These are phyloP conservation scores for Phytophthora macrochlamydospora DNA, from an alignment of 352 stramenopile species.

Conservation along the genomic window DNA sequence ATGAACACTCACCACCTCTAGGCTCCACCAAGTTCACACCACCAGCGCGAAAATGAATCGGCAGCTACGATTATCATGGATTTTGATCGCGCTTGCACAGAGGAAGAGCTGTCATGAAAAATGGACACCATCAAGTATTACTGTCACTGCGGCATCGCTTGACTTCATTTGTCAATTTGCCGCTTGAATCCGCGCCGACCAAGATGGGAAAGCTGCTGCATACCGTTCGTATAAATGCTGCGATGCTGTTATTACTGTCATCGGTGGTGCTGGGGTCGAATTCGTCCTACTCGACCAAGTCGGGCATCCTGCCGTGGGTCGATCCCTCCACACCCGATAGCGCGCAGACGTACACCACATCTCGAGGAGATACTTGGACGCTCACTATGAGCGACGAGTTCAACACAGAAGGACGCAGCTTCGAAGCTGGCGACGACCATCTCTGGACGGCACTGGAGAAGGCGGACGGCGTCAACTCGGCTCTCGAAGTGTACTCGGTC, in stretches of 20 bases:
- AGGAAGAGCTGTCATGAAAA: not conserved
- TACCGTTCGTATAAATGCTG: not conserved
- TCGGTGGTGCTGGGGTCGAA: conserved; percentile 2
- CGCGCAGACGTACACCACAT: conserved; percentile 23
- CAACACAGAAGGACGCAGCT: conserved; percentile 62
- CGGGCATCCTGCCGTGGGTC: conserved; percentile 23
- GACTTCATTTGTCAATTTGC: not conserved
- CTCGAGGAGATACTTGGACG: conserved; percentile 50
- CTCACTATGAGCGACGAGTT: conserved; percentile 66
- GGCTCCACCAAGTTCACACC: not conserved
- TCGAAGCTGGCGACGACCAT: conserved; percentile 92
- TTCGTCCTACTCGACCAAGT: conserved; percentile 31
- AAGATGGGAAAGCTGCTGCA: no score
- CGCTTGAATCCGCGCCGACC: not conserved
- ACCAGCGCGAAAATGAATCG: not conserved
- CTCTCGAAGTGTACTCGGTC: conserved; percentile 91
- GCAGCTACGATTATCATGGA: not conserved
- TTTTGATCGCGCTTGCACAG: not conserved
- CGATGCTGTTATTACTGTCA: not conserved
- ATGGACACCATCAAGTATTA: not conserved
- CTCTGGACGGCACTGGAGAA: conserved; percentile 91
- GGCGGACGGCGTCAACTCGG: conserved; percentile 77
- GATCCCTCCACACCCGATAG: conserved; percentile 32
- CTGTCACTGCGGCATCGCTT: not conserved
- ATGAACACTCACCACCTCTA: not conserved